A percentile compares a stretch with the other conserved stretches of the same genome.
These are phyloP conservation scores for Nothomitra cinnamomea DNA, from an alignment of 2,329 filamentous ascomycete species.

Conservation along the genomic window DNA sequence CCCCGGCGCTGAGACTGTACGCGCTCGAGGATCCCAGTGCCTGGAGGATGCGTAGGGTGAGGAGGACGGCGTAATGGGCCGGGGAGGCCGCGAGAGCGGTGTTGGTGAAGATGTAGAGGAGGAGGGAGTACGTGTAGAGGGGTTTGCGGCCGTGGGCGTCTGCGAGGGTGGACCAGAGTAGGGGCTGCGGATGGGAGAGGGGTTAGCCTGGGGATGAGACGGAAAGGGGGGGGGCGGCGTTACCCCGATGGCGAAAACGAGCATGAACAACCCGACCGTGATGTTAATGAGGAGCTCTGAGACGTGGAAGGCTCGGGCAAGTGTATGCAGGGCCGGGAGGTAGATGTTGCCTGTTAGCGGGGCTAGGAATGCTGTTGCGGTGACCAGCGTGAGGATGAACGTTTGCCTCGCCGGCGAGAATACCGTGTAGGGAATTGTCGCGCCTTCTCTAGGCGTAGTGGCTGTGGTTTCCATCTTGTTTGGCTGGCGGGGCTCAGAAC, in stretches of 20 bases:
- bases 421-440: constrained; percentile 25
- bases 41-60: constrained; percentile 26
- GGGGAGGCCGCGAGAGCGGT: constrained; percentile 23
- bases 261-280: constrained; percentile 29
- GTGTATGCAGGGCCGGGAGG: constrained; percentile 23
- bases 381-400: constrained; percentile 24
- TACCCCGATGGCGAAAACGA: constrained; percentile 25
- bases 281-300: constrained; percentile 24
- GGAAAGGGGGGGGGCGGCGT: neutral
- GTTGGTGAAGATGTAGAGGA: constrained; percentile 24
- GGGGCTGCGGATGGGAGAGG: no score
- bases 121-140: constrained; percentile 24
- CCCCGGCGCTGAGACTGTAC: constrained; percentile 27
- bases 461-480: no score
- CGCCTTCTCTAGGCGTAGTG: no score
- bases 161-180: constrained; percentile 25
- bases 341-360: constrained; percentile 29
- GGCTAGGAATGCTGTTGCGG: constrained; percentile 25
- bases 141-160: constrained; percentile 25
- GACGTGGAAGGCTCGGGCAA: constrained; percentile 21
- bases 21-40: constrained; percentile 27
- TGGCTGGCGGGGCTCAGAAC: no score
- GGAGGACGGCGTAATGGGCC: constrained; percentile 22
- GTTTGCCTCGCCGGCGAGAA: constrained; percentile 20
- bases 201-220: no score